These are phyloP conservation scores for Cucumis cinereus DNA, from an alignment of 306 rosid genomes.

Conservation along the genomic window DNA sequence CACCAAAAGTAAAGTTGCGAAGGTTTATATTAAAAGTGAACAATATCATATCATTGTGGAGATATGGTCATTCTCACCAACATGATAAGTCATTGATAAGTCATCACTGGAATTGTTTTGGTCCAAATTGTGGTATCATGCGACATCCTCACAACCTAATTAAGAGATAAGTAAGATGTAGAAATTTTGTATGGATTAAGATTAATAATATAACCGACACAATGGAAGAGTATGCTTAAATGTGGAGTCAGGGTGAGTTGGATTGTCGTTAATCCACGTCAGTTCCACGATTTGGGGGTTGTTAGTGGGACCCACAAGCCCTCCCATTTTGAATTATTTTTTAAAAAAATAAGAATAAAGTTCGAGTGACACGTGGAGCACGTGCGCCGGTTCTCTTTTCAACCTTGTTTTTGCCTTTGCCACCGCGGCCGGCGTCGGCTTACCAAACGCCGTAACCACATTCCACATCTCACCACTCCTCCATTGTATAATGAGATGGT, in stretches of 20 bases:
- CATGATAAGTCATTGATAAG: no score
- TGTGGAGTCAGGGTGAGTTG: not conserved
- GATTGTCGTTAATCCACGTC: slow-evolving; percentile 8
- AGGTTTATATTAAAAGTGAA: no score
- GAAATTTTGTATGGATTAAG: not conserved
- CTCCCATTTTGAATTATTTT: no score
- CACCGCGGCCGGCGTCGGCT: not conserved
- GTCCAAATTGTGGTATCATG: no score
- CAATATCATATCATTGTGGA: no score
- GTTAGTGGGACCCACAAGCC: not conserved
- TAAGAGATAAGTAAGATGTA: no score
- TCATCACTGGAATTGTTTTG: no score
- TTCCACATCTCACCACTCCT: not conserved
- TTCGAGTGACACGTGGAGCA: not conserved
- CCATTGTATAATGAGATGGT: no score
- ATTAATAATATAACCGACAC: not conserved
- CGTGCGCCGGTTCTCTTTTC: not conserved
- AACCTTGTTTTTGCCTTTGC: not conserved
- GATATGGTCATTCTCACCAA: no score
- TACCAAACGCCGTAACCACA: not conserved
- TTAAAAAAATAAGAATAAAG: not conserved
- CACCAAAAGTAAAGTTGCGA: no score
- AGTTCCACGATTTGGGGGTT: not conserved
- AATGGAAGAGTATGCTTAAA: not conserved
- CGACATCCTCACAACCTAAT: no score